A percentile compares a stretch with the other conserved stretches of the same genome.
phyloP scores from a whole-genome alignment of 768 basidiomycete species.

The Terana coerulea region DNA sequence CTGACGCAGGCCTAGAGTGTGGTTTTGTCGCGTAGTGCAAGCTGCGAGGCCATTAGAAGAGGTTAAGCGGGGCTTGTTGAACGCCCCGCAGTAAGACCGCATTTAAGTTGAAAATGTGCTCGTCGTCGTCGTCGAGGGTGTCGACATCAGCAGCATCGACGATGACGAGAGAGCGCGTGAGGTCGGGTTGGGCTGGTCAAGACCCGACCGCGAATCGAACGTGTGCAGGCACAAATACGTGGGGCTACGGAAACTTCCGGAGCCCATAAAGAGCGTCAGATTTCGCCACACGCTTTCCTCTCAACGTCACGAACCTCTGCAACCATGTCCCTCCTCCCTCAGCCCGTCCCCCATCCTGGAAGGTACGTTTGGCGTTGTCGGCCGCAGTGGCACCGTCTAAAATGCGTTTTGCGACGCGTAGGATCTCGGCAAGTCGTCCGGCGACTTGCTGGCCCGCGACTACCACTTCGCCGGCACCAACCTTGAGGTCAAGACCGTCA shows the following conservation, averaged over 20 bases:
- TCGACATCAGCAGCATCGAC: neutral
- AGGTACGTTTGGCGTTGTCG: conserved; percentile 46
- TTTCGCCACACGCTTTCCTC: conserved; percentile 18
- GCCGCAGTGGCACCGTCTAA: neutral
- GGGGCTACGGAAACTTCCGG: conserved; percentile 21
- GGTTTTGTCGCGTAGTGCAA: too few relatives aligned
- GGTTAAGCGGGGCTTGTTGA: too few relatives aligned
- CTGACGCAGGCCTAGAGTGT: too few relatives aligned
- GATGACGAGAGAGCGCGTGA: neutral
- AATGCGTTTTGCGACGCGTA: conserved; percentile 26
- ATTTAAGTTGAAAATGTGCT: neutral
- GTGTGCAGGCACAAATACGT: conserved; percentile 10
- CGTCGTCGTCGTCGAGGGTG: conserved; percentile 1
- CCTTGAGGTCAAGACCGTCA: conserved; percentile 86
- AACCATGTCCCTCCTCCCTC: conserved; percentile 86
- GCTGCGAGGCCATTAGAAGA: too few relatives aligned
- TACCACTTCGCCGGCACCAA: conserved; percentile 72
- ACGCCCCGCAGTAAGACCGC: too few relatives aligned
- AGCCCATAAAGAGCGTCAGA: conserved; percentile 22
- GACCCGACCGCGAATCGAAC: conserved; percentile 12
- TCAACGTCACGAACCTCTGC: conserved; percentile 27
- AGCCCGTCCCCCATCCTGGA: conserved; percentile 97
- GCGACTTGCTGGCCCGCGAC: conserved; percentile 91
- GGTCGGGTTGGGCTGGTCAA: neutral
- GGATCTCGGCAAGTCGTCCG: conserved; percentile 97